Base-by-base conservation (phyloP, 768 basidiomycete species). In the Hirschioporus abietinus region DNA sequence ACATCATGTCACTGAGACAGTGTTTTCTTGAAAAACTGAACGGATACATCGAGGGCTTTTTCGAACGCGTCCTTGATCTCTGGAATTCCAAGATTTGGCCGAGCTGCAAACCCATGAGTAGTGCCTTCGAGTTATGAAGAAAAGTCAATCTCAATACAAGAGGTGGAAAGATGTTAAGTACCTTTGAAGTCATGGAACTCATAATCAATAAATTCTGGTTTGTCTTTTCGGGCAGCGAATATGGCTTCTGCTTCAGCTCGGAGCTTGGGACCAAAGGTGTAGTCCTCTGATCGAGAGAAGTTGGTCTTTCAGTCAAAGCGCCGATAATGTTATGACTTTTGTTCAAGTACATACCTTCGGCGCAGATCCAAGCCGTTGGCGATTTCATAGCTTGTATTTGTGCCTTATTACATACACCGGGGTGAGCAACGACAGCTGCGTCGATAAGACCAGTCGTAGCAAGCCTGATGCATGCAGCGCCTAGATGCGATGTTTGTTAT, bases 31-130 rank as follows among this genome's bases (percentile, higher is more conserved):
- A 83, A 79, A 79, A 80, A 84, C 20, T 71, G 73, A 9, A 78
- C 73, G 0, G 77, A 76, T 65, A 82, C 79, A n/a, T 78, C 73
- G 57, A 82, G 73, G 10, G 81, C 77, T 18, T 77, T 75, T 63
- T 85, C 79, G 67, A 79, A 86, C 2, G 75, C 82, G 58, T 76
- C 77, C 69, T 79, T 79, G 62, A 83, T 77, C 30, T 81, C 80
- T 1, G 79, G 77, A 18, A 79, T 74, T 5, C 67, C 70, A 42
- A 84, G 73, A 65, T 82, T 80, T 2, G 83, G 84, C 17, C 83
- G 77, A 27, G 76, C 74, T 1, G 82, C 83, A 24, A 86, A 86
- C 25, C 85, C 82, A 64, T 83, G 84, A 7, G 69, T 72, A 20
- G 80, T 85, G 68, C 79, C 83, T 83, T 59, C 8, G 60, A 24